phyloP scores from a whole-genome alignment of 179 eudicot genomes.

The Carnegiea gigantea region DNA sequence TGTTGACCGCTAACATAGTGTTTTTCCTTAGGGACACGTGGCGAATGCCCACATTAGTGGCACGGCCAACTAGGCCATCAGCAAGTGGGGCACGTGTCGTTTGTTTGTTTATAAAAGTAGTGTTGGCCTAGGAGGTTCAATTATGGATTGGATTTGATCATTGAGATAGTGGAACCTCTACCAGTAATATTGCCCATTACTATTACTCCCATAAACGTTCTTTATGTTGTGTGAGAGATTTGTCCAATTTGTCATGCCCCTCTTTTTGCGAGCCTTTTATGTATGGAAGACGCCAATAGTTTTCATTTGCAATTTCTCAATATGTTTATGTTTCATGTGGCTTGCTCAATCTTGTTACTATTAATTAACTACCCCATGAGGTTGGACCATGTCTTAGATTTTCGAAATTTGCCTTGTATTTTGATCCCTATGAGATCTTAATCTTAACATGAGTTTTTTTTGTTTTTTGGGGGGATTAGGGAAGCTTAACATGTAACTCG shows the following conservation, averaged over 20 bases:
- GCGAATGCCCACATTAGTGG: not conserved
- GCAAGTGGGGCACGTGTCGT: conserved; percentile 11
- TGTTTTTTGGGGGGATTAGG: too few relatives aligned
- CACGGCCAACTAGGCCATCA: conserved; percentile 9
- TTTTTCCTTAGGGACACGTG: not conserved
- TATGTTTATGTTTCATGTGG: not conserved
- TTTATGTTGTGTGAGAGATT: too few relatives aligned
- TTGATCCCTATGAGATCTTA: not conserved
- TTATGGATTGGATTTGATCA: not conserved
- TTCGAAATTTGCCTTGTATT: not conserved
- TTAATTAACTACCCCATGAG: too few relatives aligned
- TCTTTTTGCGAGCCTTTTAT: not conserved
- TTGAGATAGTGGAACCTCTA: too few relatives aligned
- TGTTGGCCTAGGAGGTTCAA: not conserved
- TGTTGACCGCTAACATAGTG: too few relatives aligned
- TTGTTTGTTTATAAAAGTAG: not conserved
- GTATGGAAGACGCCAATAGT: not conserved
- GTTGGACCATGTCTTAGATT: not conserved
- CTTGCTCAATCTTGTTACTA: not conserved
- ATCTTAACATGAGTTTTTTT: too few relatives aligned
- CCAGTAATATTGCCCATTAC: too few relatives aligned
- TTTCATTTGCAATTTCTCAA: not conserved
- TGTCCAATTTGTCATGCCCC: not conserved
- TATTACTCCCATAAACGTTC: too few relatives aligned
- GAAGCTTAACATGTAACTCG: too few relatives aligned